These are phyloP conservation scores for Torrubiellomyces zombiae DNA, from an alignment of 2,329 filamentous ascomycete genomes.

Conservation along the genomic window DNA sequence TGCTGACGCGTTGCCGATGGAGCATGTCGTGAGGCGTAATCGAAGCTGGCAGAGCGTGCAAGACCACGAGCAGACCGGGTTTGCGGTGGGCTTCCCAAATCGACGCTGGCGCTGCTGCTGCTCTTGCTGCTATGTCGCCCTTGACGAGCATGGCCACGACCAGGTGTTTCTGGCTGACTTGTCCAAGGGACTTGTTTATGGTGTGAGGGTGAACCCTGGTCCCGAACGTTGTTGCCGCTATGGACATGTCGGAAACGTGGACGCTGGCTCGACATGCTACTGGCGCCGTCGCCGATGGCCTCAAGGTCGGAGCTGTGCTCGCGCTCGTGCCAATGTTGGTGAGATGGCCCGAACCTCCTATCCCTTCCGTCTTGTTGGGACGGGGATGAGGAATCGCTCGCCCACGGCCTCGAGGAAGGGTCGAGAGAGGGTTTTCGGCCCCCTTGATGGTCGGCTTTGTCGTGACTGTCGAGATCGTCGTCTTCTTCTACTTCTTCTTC, in stretches of 20 bases:
- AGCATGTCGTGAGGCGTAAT: conserved; percentile 39
- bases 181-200: too few relatives aligned
- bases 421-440: too few relatives aligned
- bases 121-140: conserved; percentile 57
- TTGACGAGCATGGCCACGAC: conserved; percentile 30
- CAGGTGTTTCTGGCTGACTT: conserved; percentile 21
- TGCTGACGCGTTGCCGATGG: too few relatives aligned
- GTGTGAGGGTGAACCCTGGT: too few relatives aligned
- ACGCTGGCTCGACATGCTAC: conserved; percentile 32
- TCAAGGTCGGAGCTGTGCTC: conserved; percentile 49
- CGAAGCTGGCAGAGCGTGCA: conserved; percentile 56
- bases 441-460: conserved; percentile 1
- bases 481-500: conserved; percentile 3
- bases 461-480: not conserved
- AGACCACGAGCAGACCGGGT: conserved; percentile 38
- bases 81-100: conserved; percentile 43
- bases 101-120: conserved; percentile 50
- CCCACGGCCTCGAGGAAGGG: conserved; percentile 7
- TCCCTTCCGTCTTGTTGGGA: conserved; percentile 13
- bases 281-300: conserved; percentile 36
- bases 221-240: conserved; percentile 52
- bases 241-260: too few relatives aligned
- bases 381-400: conserved; percentile 6
- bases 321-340: conserved; percentile 18
- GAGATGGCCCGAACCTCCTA: not conserved